phyloP scores from a whole-genome alignment of 192 early-diverging fungal species.

The Oehlia diaphana region DNA sequence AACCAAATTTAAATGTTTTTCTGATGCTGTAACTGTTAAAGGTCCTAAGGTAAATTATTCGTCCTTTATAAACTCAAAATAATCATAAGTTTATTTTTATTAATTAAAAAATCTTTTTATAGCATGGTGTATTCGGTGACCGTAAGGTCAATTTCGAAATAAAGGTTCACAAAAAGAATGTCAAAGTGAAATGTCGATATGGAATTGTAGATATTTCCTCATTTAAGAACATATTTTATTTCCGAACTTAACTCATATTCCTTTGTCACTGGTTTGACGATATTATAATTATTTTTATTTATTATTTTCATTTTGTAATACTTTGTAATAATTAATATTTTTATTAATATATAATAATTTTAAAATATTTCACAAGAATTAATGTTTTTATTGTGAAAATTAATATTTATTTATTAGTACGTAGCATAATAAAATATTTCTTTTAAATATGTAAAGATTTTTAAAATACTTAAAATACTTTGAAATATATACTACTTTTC shows the following conservation, averaged over 20 bases:
- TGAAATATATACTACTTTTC: no score
- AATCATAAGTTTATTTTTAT: background rate
- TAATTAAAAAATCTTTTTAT: background rate
- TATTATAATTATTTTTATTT: background rate
- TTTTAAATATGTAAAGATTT: no score
- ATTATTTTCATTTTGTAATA: no score
- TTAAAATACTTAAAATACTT: no score
- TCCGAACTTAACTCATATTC: background rate
- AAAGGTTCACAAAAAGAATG: background rate
- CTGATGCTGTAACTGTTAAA: constrained; percentile 1
- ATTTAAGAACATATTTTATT: background rate
- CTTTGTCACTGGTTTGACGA: background rate
- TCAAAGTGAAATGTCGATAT: constrained; percentile 1
- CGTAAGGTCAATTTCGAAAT: background rate
- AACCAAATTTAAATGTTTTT: background rate
- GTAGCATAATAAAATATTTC: no score
- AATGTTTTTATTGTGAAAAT: no score
- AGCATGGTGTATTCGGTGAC: background rate
- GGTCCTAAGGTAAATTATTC: background rate
- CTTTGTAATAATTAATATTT: no score
- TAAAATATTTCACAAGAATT: no score
- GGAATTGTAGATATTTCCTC: background rate
- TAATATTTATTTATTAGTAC: no score
- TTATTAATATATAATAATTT: no score
- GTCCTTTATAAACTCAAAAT: background rate